A percentile compares a stretch with the other conserved stretches of the same genome.
Evolutionary conservation across 2,329 filamentous ascomycete species (phyloP).

Genomic region (Fusarium austroafricanum): DNA sequence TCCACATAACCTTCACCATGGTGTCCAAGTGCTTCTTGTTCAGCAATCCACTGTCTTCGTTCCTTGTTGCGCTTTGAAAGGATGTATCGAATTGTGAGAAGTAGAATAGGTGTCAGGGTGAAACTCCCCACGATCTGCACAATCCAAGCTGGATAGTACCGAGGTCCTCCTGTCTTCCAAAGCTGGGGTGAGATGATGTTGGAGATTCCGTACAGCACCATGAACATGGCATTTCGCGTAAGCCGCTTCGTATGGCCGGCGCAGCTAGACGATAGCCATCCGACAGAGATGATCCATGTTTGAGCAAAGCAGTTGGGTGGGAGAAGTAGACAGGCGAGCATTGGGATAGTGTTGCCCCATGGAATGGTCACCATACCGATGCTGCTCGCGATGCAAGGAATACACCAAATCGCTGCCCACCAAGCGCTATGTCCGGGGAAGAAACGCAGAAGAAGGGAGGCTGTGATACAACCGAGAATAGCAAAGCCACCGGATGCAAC

Average conservation of each 20-base stretch:
- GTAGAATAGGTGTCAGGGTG: conserved; percentile 21
- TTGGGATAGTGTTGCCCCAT: background rate
- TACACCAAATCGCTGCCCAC: conserved; percentile 39
- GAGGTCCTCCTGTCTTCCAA: conserved; percentile 28
- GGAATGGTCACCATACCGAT: conserved; percentile 19
- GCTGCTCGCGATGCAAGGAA: conserved; percentile 37
- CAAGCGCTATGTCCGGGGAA: conserved; percentile 35
- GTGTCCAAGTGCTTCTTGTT: background rate
- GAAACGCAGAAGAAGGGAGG: conserved; percentile 29
- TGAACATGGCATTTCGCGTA: background rate
- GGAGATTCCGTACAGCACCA: background rate
- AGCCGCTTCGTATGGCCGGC: conserved; percentile 2
- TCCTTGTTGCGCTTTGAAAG: conserved; percentile 1
- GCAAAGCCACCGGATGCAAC: conserved; percentile 1
- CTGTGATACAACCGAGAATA: conserved; percentile 23
- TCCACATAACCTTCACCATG: conserved; percentile 3
- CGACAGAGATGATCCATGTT: conserved; percentile 5
- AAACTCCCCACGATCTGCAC: conserved; percentile 38
- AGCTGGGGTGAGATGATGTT: conserved; percentile 41
- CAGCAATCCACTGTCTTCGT: background rate
- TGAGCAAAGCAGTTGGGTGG: conserved; percentile 1
- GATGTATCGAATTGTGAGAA: background rate
- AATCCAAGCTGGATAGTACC: conserved; percentile 39
- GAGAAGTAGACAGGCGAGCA: background rate
- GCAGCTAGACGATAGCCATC: background rate